phyloP scores from a whole-genome alignment of 495 filamentous ascomycete species.

The Acidomyces sp. region DNA sequence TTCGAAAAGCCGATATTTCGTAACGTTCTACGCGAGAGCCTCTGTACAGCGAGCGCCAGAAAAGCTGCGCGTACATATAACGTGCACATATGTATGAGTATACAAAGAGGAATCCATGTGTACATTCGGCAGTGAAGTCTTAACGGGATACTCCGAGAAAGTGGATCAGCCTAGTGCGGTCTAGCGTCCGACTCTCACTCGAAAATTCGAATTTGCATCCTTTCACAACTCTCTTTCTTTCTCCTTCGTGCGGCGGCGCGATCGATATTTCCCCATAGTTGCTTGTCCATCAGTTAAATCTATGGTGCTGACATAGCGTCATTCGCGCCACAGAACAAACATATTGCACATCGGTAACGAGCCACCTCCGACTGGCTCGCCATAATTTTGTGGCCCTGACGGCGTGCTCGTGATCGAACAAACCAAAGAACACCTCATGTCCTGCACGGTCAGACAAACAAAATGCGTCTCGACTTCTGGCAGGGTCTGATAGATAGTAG shows the following conservation, averaged over 20 bases:
- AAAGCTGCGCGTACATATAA: too few species aligned
- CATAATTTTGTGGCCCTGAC: constrained; percentile 13
- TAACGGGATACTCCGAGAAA: background rate
- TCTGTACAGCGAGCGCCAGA: too few species aligned
- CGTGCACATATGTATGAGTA: background rate
- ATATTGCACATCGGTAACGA: constrained; percentile 15
- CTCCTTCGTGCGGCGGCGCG: constrained; percentile 20
- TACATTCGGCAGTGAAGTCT: too few species aligned
- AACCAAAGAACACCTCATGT: background rate
- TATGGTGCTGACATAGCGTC: constrained; percentile 17
- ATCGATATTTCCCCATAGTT: constrained; percentile 16
- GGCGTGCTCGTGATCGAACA: constrained; percentile 19
- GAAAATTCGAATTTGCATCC: background rate
- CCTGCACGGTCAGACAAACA: background rate
- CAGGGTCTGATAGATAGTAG: constrained; percentile 8
- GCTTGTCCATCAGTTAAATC: constrained; percentile 10
- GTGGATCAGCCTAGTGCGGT: background rate
- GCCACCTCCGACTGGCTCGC: constrained; percentile 17
- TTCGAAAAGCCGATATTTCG: background rate
- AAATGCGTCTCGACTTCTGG: background rate
- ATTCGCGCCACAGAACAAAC: constrained; percentile 18
- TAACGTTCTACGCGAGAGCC: too few species aligned
- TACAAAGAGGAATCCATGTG: background rate
- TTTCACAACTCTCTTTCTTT: constrained; percentile 5
- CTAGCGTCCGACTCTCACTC: background rate